These are phyloP conservation scores for Lumnitzera racemosa DNA, from an alignment of 345 rosid species.

Conservation along the genomic window DNA sequence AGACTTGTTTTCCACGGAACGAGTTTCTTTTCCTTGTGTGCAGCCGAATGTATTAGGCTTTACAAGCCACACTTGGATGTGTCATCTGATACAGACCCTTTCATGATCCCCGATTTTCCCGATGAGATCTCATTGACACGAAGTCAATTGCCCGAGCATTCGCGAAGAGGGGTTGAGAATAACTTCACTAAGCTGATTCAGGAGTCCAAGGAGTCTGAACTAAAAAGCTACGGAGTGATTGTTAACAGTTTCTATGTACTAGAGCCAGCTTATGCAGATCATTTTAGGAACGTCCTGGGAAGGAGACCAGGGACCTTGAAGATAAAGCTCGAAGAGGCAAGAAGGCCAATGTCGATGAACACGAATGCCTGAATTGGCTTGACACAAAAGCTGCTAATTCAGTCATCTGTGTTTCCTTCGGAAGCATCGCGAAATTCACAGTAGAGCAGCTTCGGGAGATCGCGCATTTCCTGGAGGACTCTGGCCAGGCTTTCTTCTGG, in stretches of 20 bases:
- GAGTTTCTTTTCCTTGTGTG: conserved; percentile 32
- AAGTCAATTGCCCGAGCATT: conserved; percentile 18
- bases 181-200: background rate
- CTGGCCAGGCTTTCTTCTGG: conserved; percentile 42
- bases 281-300: conserved; percentile 9
- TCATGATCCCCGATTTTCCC: conserved; percentile 42
- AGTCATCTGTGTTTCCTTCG: conserved; percentile 37
- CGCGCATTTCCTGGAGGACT: conserved; percentile 29
- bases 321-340: conserved; percentile 25
- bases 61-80: conserved; percentile 33
- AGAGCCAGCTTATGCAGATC: conserved; percentile 15
- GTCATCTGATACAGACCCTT: conserved; percentile 32
- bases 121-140: conserved; percentile 33
- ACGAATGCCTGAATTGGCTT: conserved; percentile 36
- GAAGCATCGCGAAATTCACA: conserved; percentile 23
- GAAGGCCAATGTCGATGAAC: conserved; percentile 19
- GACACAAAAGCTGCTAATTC: conserved; percentile 24
- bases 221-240: conserved; percentile 10
- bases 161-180: conserved; percentile 2
- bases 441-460: conserved; percentile 30
- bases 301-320: conserved; percentile 3
- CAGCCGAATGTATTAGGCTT: conserved; percentile 13
- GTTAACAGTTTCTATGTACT: conserved; percentile 16
- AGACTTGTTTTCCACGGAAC: conserved; percentile 49
- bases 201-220: conserved; percentile 1